These are phyloP conservation scores for Phytophthora quininea DNA, from an alignment of 352 stramenopile genomes.

Conservation along the genomic window DNA sequence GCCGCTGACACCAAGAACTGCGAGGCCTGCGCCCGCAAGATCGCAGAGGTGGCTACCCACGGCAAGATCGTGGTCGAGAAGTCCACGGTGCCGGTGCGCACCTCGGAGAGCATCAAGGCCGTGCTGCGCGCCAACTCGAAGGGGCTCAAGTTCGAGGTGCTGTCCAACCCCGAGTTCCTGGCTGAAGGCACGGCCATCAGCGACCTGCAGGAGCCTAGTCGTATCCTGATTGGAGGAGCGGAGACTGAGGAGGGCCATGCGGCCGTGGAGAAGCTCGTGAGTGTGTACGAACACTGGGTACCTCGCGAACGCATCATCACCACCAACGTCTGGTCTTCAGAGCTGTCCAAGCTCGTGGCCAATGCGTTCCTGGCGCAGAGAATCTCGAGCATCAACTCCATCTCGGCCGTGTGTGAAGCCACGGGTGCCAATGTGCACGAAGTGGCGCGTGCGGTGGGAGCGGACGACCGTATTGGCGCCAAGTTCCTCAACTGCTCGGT, in stretches of 20 bases:
- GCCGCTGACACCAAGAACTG: conserved; percentile 99
- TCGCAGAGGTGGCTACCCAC: conserved; percentile 93
- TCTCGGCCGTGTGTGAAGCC: conserved; percentile 98
- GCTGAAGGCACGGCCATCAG: conserved; percentile 98
- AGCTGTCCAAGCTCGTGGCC: conserved; percentile 99
- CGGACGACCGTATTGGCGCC: conserved; percentile 97
- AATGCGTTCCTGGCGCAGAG: conserved; percentile 99
- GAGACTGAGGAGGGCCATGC: conserved; percentile 89
- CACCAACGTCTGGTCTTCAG: conserved; percentile 99
- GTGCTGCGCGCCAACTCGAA: conserved; percentile 96
- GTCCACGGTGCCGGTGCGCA: conserved; percentile 99
- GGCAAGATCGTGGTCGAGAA: conserved; percentile 99
- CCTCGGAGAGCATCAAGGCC: conserved; percentile 95
- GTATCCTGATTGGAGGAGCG: conserved; percentile 98
- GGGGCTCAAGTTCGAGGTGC: conserved; percentile 94
- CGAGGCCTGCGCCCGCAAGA: conserved; percentile 98
- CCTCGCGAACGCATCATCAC: conserved; percentile 95
- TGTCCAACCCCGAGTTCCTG: conserved; percentile 99
- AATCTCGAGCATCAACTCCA: conserved; percentile 99
- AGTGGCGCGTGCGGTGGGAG: conserved; percentile 97
- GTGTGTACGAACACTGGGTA: conserved; percentile 98
- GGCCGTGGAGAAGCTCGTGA: conserved; percentile 93
- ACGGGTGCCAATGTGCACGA: conserved; percentile 98
- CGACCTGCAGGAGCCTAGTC: conserved; percentile 95
- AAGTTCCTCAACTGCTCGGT: conserved; percentile 99